Evolutionary conservation across 208 protist genomes (phyloP).

Genomic region (Trypanosoma scelopori): DNA sequence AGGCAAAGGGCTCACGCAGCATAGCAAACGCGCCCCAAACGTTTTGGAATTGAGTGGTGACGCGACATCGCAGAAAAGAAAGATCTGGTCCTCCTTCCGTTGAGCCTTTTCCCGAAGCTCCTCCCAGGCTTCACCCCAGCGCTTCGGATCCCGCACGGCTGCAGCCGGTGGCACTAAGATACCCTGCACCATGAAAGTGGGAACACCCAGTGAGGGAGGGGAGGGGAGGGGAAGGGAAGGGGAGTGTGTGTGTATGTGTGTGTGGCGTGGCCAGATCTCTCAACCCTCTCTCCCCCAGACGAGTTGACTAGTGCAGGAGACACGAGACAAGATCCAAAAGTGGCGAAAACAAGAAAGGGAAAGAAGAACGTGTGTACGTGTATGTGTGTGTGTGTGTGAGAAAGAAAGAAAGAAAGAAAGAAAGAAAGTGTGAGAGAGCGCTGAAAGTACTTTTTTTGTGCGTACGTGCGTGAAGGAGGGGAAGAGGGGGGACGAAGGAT

Average conservation of each 20-base stretch:
- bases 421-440: too few relatives aligned
- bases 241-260: too few relatives aligned
- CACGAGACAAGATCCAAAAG: neutral
- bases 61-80: slow-evolving; percentile 37
- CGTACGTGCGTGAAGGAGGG: too few relatives aligned
- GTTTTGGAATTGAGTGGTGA: slow-evolving; percentile 46
- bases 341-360: neutral
- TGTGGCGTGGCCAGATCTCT: too few relatives aligned
- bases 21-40: slow-evolving; percentile 43
- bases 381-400: too few relatives aligned
- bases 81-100: slow-evolving; percentile 38
- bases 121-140: slow-evolving; percentile 16
- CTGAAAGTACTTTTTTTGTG: too few relatives aligned
- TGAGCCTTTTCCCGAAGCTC: slow-evolving; percentile 15
- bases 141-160: slow-evolving; percentile 3
- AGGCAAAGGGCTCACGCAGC: slow-evolving; percentile 66
- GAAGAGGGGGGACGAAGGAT: too few relatives aligned
- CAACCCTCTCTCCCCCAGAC: neutral
- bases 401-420: too few relatives aligned
- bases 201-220: too few relatives aligned
- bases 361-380: too few relatives aligned
- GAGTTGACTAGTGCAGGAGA: neutral
- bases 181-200: neutral
- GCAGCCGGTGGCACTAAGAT: neutral
- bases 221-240: too few relatives aligned